phyloP scores from a whole-genome alignment of 2,329 filamentous ascomycete genomes.

The Lasiodiplodia theobromae region DNA sequence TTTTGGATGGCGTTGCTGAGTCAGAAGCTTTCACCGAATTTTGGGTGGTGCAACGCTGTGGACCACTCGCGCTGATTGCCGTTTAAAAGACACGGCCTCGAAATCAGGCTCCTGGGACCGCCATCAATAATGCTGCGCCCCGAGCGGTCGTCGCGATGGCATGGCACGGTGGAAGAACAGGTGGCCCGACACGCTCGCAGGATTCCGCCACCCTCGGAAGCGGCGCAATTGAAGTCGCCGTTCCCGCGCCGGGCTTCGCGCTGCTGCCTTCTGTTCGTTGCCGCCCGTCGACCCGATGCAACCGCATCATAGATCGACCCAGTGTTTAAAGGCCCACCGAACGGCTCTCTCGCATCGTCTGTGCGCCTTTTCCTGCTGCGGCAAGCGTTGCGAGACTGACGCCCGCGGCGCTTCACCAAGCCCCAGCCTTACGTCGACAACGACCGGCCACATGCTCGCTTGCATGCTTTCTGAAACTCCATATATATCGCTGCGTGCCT shows the following conservation, averaged over 20 bases:
- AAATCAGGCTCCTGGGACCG: not conserved
- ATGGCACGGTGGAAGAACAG: not conserved
- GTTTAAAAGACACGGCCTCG: not conserved
- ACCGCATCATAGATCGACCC: too few species aligned
- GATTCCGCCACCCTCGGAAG: not conserved
- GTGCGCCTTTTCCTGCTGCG: not conserved
- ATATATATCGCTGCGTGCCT: not conserved
- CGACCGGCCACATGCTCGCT: slow-evolving; percentile 5
- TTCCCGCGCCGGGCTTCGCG: slow-evolving; percentile 1
- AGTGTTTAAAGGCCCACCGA: slow-evolving; percentile 2
- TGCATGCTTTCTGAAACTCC: not conserved
- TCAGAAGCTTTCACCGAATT: not conserved
- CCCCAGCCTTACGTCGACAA: not conserved
- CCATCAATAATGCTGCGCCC: not conserved
- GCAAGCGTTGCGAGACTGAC: slow-evolving; percentile 17
- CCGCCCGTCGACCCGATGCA: not conserved
- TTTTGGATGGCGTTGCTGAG: not conserved
- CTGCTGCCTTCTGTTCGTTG: not conserved
- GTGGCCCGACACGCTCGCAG: not conserved
- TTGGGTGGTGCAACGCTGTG: not conserved
- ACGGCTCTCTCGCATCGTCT: not conserved
- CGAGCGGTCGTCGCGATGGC: not conserved
- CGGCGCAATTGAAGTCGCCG: slow-evolving; percentile 12
- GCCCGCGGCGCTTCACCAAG: slow-evolving; percentile 1
- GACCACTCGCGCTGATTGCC: not conserved